Percentiles rank a stretch among this genome's conserved stretches.
These are phyloP conservation scores for Phytophthora litchii DNA, from an alignment of 352 stramenopile species.

Conservation along the genomic window DNA sequence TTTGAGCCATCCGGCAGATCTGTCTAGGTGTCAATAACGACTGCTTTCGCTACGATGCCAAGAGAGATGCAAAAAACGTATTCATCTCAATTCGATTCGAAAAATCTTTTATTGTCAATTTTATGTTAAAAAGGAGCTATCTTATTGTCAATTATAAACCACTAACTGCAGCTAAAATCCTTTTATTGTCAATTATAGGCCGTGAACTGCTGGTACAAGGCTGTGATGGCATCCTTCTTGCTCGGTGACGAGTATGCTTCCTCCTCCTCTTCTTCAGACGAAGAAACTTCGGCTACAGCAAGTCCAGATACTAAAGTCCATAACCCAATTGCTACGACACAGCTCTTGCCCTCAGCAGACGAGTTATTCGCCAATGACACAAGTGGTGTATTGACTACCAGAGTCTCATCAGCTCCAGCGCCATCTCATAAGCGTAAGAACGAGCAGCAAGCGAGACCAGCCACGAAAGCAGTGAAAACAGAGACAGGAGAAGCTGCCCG, in stretches of 20 bases:
- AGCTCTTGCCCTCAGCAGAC: conserved; percentile 47
- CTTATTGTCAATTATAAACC: no score
- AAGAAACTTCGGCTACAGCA: conserved; percentile 19
- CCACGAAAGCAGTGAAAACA: conserved; percentile 27
- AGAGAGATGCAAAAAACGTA: no score
- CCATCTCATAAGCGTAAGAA: conserved; percentile 37
- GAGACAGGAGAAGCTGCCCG: conserved; percentile 13
- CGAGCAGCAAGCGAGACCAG: conserved; percentile 14
- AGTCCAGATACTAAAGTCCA: not conserved
- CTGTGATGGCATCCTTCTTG: conserved; percentile 55
- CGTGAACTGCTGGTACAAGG: not conserved
- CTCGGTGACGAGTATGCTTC: conserved; percentile 72
- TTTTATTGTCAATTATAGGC: no score
- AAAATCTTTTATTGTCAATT: no score
- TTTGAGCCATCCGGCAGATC: no score
- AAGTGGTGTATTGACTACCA: conserved; percentile 27
- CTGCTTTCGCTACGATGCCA: no score
- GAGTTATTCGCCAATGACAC: conserved; percentile 53
- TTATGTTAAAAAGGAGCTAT: no score
- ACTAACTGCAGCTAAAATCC: no score
- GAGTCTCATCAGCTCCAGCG: conserved; percentile 4
- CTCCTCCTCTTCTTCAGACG: conserved; percentile 41
- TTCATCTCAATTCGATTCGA: no score
- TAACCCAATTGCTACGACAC: conserved; percentile 1
- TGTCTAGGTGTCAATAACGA: no score